phyloP scores from a whole-genome alignment of 768 basidiomycete genomes.

The Hericium alpestre region DNA sequence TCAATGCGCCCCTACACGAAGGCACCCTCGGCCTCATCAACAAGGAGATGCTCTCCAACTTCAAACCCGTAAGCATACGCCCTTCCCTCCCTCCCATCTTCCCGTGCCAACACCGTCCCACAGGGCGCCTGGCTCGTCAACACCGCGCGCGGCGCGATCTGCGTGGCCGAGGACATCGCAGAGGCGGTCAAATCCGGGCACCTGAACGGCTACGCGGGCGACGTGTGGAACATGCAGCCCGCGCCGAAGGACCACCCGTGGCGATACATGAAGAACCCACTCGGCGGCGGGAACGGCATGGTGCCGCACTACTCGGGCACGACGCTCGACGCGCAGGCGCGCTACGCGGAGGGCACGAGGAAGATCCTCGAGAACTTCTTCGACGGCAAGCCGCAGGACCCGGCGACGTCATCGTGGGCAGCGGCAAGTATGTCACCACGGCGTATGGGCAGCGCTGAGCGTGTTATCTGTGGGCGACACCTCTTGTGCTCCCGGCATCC shows the following conservation, averaged over 20 bases:
- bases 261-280: slow-evolving; percentile 27
- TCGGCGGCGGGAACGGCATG: slow-evolving; percentile 34
- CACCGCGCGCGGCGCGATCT: slow-evolving; percentile 36
- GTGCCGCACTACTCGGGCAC: slow-evolving; percentile 28
- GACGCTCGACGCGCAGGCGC: slow-evolving; percentile 33
- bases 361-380: slow-evolving; percentile 21
- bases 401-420: slow-evolving; percentile 29
- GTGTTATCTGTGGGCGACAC: background rate
- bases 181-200: slow-evolving; percentile 31
- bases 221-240: slow-evolving; percentile 29
- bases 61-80: slow-evolving; percentile 25
- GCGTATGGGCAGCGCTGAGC: slow-evolving; percentile 2
- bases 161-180: slow-evolving; percentile 26
- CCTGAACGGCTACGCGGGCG: slow-evolving; percentile 22
- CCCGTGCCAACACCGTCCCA: background rate
- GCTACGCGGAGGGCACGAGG: slow-evolving; percentile 30
- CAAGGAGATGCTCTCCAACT: slow-evolving; percentile 28
- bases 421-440: slow-evolving; percentile 6
- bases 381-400: slow-evolving; percentile 25
- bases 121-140: slow-evolving; percentile 32
- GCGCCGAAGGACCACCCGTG: slow-evolving; percentile 34
- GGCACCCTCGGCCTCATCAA: slow-evolving; percentile 30
- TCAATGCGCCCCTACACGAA: slow-evolving; percentile 58
- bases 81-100: background rate
- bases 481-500: too few relatives aligned